These are phyloP conservation scores for Ephemerocybe angulata DNA, from an alignment of 768 basidiomycete species.

Conservation along the genomic window DNA sequence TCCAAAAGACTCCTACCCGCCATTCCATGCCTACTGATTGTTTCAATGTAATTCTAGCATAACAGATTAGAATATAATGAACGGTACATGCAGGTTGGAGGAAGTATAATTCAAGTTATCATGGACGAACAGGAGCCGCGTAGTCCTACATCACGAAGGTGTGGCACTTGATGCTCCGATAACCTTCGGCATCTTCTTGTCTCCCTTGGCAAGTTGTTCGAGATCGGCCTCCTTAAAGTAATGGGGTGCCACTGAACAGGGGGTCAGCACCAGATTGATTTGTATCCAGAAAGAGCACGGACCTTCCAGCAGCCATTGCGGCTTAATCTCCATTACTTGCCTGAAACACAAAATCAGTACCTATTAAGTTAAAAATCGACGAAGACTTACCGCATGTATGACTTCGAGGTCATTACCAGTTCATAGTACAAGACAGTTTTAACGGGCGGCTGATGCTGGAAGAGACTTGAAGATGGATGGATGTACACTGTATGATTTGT, in stretches of 20 bases:
- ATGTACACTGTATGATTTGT: conserved; percentile 95
- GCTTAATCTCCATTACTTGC: conserved; percentile 98
- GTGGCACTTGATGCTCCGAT: conserved; percentile 38
- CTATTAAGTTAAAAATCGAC: neutral
- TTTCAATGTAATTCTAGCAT: neutral
- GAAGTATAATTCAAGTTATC: neutral
- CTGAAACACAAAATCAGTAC: conserved; percentile 30
- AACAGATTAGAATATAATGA: neutral
- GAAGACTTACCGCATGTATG: conserved; percentile 74
- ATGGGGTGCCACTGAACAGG: conserved; percentile 79
- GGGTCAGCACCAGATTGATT: conserved; percentile 3
- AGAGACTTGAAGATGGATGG: conserved; percentile 92
- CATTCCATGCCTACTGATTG: neutral
- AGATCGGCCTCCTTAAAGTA: conserved; percentile 88
- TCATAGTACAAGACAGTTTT: conserved; percentile 93
- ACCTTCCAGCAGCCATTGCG: conserved; percentile 91
- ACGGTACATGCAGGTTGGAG: neutral
- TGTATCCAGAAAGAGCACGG: conserved; percentile 22
- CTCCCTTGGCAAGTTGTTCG: conserved; percentile 73
- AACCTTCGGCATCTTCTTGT: conserved; percentile 95
- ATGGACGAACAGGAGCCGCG: neutral
- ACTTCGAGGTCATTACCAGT: conserved; percentile 95
- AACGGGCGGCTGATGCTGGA: conserved; percentile 93
- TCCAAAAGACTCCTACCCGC: neutral
- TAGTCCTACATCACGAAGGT: conserved; percentile 15